phyloP scores from a whole-genome alignment of 2,329 filamentous ascomycete genomes.

The Apiospora arundinis region DNA sequence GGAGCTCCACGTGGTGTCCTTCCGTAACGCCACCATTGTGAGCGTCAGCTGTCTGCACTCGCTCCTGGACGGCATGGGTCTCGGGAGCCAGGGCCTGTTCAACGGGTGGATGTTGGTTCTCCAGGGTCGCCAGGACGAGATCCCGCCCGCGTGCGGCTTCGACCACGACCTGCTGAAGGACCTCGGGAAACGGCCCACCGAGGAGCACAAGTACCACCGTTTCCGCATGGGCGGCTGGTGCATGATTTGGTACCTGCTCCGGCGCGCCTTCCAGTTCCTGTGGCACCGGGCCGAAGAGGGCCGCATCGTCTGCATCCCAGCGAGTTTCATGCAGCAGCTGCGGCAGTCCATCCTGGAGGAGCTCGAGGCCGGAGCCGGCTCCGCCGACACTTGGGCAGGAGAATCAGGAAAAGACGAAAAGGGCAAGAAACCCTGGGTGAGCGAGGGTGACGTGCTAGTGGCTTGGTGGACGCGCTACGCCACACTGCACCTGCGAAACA shows the following conservation, averaged over 20 bases:
- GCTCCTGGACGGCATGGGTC: background rate
- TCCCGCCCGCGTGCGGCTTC: constrained; percentile 14
- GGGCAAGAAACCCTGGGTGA: constrained; percentile 44
- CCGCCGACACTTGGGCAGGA: background rate
- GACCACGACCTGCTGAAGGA: background rate
- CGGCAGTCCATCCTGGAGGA: constrained; percentile 39
- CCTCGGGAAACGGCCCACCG: background rate
- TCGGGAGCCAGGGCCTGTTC: background rate
- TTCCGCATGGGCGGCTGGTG: background rate
- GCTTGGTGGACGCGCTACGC: constrained; percentile 47
- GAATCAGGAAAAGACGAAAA: constrained; percentile 27
- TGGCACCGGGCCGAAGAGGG: constrained; percentile 31
- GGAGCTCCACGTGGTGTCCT: constrained; percentile 12
- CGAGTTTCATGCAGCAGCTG: constrained; percentile 35
- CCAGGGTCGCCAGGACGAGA: constrained; percentile 1
- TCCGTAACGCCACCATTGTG: background rate
- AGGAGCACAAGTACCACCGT: background rate
- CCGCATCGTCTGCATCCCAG: constrained; percentile 47
- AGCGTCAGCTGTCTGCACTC: constrained; percentile 1
- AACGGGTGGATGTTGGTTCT: background rate
- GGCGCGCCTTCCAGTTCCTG: background rate
- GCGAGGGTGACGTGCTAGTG: constrained; percentile 52
- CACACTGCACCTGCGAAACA: constrained; percentile 31
- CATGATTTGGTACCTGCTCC: background rate
- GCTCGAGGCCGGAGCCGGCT: constrained; percentile 26